Evolutionary conservation across 345 rosid species (phyloP), one percentile per base, ranked within the genome.

Genomic region (Corchorus olitorius): DNA sequence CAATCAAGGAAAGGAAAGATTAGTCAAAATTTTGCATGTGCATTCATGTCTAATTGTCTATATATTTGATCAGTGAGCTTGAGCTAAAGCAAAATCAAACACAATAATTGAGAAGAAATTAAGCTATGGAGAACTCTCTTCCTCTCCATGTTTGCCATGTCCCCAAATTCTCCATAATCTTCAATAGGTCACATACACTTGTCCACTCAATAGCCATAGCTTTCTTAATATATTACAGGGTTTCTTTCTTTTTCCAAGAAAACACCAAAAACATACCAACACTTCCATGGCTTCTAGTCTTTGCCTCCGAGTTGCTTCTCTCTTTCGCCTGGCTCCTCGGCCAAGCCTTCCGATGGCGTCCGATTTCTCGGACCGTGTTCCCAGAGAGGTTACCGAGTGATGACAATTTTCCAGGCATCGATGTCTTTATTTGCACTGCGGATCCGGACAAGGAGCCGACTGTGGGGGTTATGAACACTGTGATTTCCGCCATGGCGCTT

Each of bases 381-480:
- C 89, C 89, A 0, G 87, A 82, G 61, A 85, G 84, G n/a, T 64
- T 86, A 55, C 72, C 55, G 1, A 7, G 1, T 1, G 56, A 67
- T 7, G 72, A 48, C 3, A 14, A 84, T 20, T 75, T 79, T 27
- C 85, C 84, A 0, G 64, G 68, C 2, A 65, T 84, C 15, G 87
- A 81, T 37, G 81, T 84, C 58, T 74, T 81, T 58, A 72, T 84
- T 27, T 84, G 82, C 83, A 76, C 84, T 5, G 83, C 83, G 16
- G 87, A 79, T 53, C 84, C 83, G 0, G 6, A 50, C 20, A 84
- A 73, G 68, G 84, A 84, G 55, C 87, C 87, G 33, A 76, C 79
- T 1, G 22, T 79, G 46, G 72, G 34, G 63, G 87, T 84, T 19
- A 73, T 84, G 81, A 79, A 76, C 72, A 84, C 84, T 3, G 81